Evolutionary conservation across 148 eudicot genomes (phyloP).

Genomic region (Fallopia convolvulus): DNA sequence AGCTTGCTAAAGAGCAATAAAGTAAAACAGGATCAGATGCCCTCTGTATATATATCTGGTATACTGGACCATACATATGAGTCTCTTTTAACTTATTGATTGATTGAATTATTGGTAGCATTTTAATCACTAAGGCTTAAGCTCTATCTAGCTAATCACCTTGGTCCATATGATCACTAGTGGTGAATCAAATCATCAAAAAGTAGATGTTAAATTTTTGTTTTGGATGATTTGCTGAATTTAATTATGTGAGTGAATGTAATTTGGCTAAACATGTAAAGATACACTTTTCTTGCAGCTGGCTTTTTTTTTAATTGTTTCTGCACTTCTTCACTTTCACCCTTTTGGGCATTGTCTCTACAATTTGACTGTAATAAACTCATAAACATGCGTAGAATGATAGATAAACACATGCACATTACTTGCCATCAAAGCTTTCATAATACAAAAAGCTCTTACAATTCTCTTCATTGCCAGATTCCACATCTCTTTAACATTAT

Average conservation of each 20-base stretch:
- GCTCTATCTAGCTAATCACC: neutral
- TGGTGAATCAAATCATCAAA: too few relatives aligned
- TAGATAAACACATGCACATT: conserved; percentile 1
- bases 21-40: conserved; percentile 8
- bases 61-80: neutral
- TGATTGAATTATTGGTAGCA: neutral
- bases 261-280: too few relatives aligned
- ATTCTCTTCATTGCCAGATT: neutral
- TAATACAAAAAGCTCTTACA: neutral
- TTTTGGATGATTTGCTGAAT: neutral
- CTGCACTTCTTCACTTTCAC: neutral
- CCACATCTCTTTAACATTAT: neutral
- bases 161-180: neutral
- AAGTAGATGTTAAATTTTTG: too few relatives aligned
- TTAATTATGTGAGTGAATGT: too few relatives aligned
- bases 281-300: too few relatives aligned
- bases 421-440: neutral
- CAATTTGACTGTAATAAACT: neutral
- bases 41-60: neutral
- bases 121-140: neutral
- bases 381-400: neutral
- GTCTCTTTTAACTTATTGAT: neutral
- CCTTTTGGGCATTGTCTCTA: neutral
- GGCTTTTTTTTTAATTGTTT: too few relatives aligned
- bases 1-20: neutral